These are phyloP conservation scores for Ophiocordyceps australis DNA, from an alignment of 2,329 filamentous ascomycete species.

Conservation along the genomic window DNA sequence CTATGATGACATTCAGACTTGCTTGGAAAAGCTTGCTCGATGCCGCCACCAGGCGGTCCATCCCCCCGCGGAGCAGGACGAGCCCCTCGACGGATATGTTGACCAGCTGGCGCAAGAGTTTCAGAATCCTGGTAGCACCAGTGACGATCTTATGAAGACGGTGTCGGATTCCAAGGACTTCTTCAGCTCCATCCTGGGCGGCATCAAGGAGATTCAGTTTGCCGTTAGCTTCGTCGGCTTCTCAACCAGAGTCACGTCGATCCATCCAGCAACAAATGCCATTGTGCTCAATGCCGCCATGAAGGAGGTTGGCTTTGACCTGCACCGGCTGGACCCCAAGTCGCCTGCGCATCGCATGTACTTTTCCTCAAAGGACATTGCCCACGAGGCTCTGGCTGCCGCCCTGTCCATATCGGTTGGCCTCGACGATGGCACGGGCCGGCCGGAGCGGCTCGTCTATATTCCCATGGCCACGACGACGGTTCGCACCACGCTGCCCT, in stretches of 20 bases:
- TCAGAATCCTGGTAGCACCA: slow-evolving; percentile 53
- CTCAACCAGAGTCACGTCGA: slow-evolving; percentile 57
- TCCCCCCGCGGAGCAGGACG: slow-evolving; percentile 16
- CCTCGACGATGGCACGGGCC: slow-evolving; percentile 74
- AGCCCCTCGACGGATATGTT: slow-evolving; percentile 42
- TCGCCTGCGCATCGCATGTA: slow-evolving; percentile 97
- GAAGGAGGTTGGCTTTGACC: slow-evolving; percentile 88
- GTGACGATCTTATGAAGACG: slow-evolving; percentile 56
- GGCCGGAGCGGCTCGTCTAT: slow-evolving; percentile 75
- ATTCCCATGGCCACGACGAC: slow-evolving; percentile 95
- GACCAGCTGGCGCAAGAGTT: slow-evolving; percentile 58
- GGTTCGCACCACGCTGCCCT: slow-evolving; percentile 81
- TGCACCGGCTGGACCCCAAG: slow-evolving; percentile 79
- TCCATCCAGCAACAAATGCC: slow-evolving; percentile 48
- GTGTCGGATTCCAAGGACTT: slow-evolving; percentile 91
- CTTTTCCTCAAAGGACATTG: slow-evolving; percentile 80
- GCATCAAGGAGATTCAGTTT: slow-evolving; percentile 93
- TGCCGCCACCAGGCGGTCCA: slow-evolving; percentile 16
- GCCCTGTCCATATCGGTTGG: slow-evolving; percentile 86
- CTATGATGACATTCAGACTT: slow-evolving; percentile 64
- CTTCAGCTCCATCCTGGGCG: slow-evolving; percentile 70
- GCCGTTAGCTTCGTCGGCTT: slow-evolving; percentile 81
- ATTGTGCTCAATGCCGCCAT: slow-evolving; percentile 77
- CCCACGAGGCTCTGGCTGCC: slow-evolving; percentile 83
- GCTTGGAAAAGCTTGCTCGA: slow-evolving; percentile 35